Base-by-base conservation (phyloP, 257 asterid species). In the Rehmannia glutinosa region DNA sequence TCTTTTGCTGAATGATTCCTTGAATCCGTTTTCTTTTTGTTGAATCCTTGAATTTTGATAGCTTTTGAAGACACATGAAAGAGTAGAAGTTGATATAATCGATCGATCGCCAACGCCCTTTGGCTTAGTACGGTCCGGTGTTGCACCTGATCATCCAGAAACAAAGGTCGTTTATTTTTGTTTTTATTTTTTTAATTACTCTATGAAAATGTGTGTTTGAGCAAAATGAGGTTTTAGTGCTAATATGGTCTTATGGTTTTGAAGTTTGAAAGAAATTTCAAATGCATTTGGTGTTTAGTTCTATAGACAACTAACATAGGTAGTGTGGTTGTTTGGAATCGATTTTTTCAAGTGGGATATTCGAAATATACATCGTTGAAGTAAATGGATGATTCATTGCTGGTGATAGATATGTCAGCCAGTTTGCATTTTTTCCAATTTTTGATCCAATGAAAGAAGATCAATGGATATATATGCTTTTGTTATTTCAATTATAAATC, bases 71-170 rank as follows among this genome's bases (percentile, higher is more conserved):
- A 85, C 83, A 36, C 90, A 86, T 50, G 83, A 79, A 65, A 77
- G 72, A 46, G 88, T 87, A 5, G 87, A 90, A 86, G 93, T 92
- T 71, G 91, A 92, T 81, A 77, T 92, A 62, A 77, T 92, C 45
- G 98, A 92, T 69, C 88, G 97, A 27, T 82, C 87, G 67, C 96
- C 98, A 0, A 90, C 94, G 23, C 98, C 98, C 1, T 90, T 78
- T 81, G 98, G 98, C 32, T 83, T 92, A 57, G 97, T 92, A 38
- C 92, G 97, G 21, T 86, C 96, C 0, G 98, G 97, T 9, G 97
- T 87, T 17, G 97, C 97, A 43, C 98, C 98, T 64, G 98, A 92
- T 75, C 98, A 92, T 78, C 95, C 90, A 3, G 98, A 92, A 73
- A 92, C 98, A 4, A 92, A 90, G 98, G 98, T 87, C 39, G 2